Percentiles rank a stretch among this genome's conserved stretches.
These are phyloP conservation scores for Borovskyia barvae DNA, from an alignment of 208 protist genomes.

Conservation along the genomic window DNA sequence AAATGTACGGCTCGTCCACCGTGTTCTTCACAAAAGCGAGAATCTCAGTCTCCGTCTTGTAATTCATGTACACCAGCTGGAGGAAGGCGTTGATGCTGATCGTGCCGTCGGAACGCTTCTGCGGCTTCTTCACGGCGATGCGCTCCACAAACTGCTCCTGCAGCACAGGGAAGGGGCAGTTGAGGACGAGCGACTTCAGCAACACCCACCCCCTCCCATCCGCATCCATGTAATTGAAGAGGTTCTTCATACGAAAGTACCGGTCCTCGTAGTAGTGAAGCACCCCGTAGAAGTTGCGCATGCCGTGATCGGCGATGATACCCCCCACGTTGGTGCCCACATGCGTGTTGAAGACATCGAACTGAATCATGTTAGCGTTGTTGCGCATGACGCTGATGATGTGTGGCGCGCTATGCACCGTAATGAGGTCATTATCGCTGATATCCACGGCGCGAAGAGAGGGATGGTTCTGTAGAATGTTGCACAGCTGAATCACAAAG, in stretches of 20 bases:
- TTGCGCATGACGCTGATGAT: constrained; percentile 67
- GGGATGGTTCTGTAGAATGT: constrained; percentile 63
- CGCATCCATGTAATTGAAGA: constrained; percentile 80
- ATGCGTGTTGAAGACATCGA: constrained; percentile 65
- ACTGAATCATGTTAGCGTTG: constrained; percentile 75
- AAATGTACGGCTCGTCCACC: constrained; percentile 59
- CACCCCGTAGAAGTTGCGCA: constrained; percentile 51
- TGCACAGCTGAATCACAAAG: constrained; percentile 52
- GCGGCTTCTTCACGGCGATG: constrained; percentile 56
- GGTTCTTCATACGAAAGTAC: constrained; percentile 83
- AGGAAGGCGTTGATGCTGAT: constrained; percentile 82
- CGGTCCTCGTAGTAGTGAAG: constrained; percentile 74
- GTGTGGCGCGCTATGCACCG: constrained; percentile 60
- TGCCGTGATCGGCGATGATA: constrained; percentile 62
- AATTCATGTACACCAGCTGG: constrained; percentile 82
- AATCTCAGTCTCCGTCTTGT: constrained; percentile 81
- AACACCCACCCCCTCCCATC: constrained; percentile 74
- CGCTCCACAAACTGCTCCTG: constrained; percentile 86
- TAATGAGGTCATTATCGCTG: constrained; percentile 72
- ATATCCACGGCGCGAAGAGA: constrained; percentile 70
- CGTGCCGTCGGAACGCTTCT: constrained; percentile 64
- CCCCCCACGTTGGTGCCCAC: constrained; percentile 65
- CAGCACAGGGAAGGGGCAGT: constrained; percentile 69
- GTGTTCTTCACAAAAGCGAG: constrained; percentile 29
- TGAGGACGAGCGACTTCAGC: constrained; percentile 68